These are phyloP conservation scores for Canariomyces notabilis DNA, from an alignment of 2,329 filamentous ascomycete species.

Conservation along the genomic window DNA sequence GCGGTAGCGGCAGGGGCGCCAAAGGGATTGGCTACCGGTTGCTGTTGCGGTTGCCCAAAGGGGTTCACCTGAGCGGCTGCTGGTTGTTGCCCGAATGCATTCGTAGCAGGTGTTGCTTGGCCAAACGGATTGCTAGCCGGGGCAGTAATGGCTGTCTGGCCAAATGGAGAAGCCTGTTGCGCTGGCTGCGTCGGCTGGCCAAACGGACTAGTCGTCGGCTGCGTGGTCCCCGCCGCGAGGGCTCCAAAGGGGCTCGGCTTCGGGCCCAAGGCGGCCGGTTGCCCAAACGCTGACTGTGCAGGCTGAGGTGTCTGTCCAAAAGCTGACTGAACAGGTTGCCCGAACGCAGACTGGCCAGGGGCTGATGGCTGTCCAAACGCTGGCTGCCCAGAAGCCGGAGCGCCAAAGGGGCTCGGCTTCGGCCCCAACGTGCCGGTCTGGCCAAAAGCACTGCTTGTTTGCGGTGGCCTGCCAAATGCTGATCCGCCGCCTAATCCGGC, in stretches of 20 bases:
- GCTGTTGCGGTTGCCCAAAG: constrained; percentile 19
- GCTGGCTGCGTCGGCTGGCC: constrained; percentile 22
- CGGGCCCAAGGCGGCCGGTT: constrained; percentile 27
- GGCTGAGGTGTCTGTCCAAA: constrained; percentile 21
- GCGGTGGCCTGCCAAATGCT: constrained; percentile 28
- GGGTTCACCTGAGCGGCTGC: constrained; percentile 16
- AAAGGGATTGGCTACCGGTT: constrained; percentile 24
- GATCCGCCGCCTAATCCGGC: constrained; percentile 19
- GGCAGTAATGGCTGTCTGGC: constrained; percentile 18
- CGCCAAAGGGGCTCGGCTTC: constrained; percentile 29
- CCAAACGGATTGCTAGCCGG: constrained; percentile 31
- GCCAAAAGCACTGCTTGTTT: constrained; percentile 25
- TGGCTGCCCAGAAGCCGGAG: constrained; percentile 36
- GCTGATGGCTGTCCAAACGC: constrained; percentile 21
- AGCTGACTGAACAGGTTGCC: constrained; percentile 22
- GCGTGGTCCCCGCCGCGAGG: constrained; percentile 21
- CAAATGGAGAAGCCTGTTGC: constrained; percentile 28
- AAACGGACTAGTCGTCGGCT: constrained; percentile 26
- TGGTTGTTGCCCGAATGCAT: constrained; percentile 25
- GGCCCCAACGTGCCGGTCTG: constrained; percentile 27
- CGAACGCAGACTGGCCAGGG: constrained; percentile 23
- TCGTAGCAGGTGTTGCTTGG: constrained; percentile 24
- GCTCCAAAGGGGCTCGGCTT: constrained; percentile 30
- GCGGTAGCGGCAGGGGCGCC: constrained; percentile 13
- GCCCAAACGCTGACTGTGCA: constrained; percentile 27